Evolutionary conservation across 2,329 filamentous ascomycete genomes (phyloP).

Genomic region (Paecilomyces fulvus): DNA sequence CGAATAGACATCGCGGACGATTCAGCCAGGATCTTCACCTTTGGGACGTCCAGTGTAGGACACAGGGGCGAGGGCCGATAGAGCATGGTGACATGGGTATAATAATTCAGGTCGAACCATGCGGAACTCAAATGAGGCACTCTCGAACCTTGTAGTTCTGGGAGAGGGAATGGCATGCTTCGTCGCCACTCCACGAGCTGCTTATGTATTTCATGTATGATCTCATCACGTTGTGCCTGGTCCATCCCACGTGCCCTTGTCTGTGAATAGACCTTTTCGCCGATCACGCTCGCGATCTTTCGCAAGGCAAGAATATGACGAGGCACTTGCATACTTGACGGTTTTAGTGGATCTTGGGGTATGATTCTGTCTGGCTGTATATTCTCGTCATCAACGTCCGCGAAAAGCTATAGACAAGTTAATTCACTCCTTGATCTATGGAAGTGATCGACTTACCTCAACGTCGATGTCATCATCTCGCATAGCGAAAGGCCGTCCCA

Average conservation of each 20-base stretch:
- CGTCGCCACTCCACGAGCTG: conserved; percentile 39
- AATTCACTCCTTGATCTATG: not conserved
- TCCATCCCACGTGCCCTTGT: conserved; percentile 7
- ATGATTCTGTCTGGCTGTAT: conserved; percentile 16
- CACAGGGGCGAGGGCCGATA: conserved; percentile 39
- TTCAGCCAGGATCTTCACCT: conserved; percentile 30
- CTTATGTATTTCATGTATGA: conserved; percentile 29
- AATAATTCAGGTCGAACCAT: conserved; percentile 44
- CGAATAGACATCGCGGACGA: conserved; percentile 38
- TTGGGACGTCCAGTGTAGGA: conserved; percentile 26
- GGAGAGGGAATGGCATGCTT: conserved; percentile 38
- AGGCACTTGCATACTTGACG: conserved; percentile 32
- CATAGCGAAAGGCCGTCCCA: conserved; percentile 39
- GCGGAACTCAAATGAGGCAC: conserved; percentile 38
- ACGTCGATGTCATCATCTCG: conserved; percentile 41
- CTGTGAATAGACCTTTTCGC: conserved; percentile 30
- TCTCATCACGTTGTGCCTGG: conserved; percentile 20
- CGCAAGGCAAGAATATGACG: conserved; percentile 36
- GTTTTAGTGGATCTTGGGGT: conserved; percentile 18
- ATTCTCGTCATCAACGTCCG: conserved; percentile 28
- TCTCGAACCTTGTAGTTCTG: conserved; percentile 23
- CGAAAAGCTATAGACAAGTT: conserved; percentile 25
- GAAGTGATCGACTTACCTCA: conserved; percentile 12
- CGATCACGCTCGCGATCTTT: conserved; percentile 35
- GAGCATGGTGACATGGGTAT: conserved; percentile 38